These are phyloP conservation scores for Torulaspora maleeae DNA, from an alignment of 805 yeast genomes.

Conservation along the genomic window DNA sequence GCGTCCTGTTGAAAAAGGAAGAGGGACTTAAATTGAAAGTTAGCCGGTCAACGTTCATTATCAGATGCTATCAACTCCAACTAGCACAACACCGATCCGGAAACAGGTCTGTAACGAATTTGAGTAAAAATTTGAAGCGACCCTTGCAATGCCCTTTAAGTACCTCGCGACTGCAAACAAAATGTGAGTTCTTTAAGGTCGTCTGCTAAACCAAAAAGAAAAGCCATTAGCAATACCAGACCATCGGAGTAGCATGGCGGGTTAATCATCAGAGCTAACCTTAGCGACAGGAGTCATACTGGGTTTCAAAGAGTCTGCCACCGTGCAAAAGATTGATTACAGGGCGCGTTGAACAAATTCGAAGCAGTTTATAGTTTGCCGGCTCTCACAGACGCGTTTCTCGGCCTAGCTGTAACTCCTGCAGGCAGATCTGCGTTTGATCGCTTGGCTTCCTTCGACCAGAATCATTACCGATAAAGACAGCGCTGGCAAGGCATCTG, in stretches of 20 bases:
- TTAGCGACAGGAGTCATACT: too few relatives aligned
- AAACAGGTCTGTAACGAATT: neutral
- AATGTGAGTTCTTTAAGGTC: neutral
- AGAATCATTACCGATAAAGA: too few relatives aligned
- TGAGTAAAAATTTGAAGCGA: neutral
- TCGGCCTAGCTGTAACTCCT: too few relatives aligned
- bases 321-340: too few relatives aligned
- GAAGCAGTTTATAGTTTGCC: too few relatives aligned
- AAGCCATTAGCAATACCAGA: constrained; percentile 1
- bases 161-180: constrained; percentile 7
- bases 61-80: neutral
- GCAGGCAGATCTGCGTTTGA: too few relatives aligned
- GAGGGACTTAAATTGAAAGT: constrained; percentile 21
- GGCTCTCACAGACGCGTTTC: too few relatives aligned
- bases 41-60: constrained; percentile 25
- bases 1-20: constrained; percentile 6
- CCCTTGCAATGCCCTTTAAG: constrained; percentile 3
- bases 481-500: too few relatives aligned
- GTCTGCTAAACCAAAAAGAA: neutral
- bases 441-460: too few relatives aligned
- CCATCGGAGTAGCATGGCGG: neutral
- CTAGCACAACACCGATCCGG: neutral
- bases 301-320: too few relatives aligned
- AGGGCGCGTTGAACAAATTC: too few relatives aligned
- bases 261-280: too few relatives aligned